Base-by-base conservation (phyloP, 495 filamentous ascomycete species). In the Annulohypoxylon stygium region DNA sequence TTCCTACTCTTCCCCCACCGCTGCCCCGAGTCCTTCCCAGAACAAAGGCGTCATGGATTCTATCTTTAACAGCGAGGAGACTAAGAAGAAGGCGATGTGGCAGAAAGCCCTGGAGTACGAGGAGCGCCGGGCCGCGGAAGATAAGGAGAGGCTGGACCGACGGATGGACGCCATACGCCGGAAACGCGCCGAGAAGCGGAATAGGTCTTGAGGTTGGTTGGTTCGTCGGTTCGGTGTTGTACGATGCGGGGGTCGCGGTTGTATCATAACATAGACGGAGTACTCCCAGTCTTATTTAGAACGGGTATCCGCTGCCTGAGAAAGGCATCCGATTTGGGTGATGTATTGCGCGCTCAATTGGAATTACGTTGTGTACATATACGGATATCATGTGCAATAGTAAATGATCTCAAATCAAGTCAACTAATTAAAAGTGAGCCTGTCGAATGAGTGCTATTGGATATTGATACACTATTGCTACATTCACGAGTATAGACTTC, bases 61-160 rank as follows among this genome's bases (percentile, higher is more conserved):
- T 8, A 16, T 69, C 11, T 48, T 70, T 11, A 78, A 68, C 7
- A 43, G 80, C 6, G 76, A 67, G 0, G 63, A 65, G 4, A 76
- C 74, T 10, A 83, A 81, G 70, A 76, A 86, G 58, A 85, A 83
- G 75, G 67, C 80, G 4, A 43, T 75, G 10, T 53, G 72, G 37
- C 77, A 80, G 71, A 75, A 78, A 64, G 82, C 80, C 2, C 37
- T 83, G 53, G 80, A 75, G 34, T 86, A 87, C 75, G 84, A 88
- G 75, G 76, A 81, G 69, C 84, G 82, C 76, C 78, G 81, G 33
- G 79, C 79, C 20, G 68, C 76, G 34, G 82, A 86, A 74, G 81
- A 86, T 65, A 81, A 78, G 68, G 80, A 84, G 76, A 77, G 76
- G 58, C 37, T 65, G 3, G 36, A 71, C 58, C 73, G 78, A 16